These are phyloP conservation scores for Emergomyces africanus DNA, from an alignment of 2,329 filamentous ascomycete genomes.

Conservation along the genomic window DNA sequence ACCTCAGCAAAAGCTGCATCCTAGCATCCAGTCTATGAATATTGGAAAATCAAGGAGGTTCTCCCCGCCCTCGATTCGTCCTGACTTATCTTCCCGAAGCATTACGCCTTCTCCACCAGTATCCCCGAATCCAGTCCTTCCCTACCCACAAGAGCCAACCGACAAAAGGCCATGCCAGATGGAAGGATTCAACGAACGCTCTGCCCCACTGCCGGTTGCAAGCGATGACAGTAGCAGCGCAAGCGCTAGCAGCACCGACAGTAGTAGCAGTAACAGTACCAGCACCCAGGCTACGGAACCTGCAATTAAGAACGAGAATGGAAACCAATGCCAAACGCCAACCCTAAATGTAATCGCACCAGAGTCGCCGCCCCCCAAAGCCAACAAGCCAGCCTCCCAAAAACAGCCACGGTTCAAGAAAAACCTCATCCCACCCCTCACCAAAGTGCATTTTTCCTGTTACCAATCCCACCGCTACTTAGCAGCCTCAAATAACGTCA, in stretches of 20 bases:
- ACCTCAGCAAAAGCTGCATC: neutral
- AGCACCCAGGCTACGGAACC: neutral
- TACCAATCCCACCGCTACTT: conserved; percentile 29
- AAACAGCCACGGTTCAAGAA: neutral
- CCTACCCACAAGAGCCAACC: neutral
- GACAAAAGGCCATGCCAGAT: neutral
- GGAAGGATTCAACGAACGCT: neutral
- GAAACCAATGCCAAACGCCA: neutral
- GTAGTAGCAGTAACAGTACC: neutral
- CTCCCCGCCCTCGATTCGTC: neutral
- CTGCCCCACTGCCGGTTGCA: neutral
- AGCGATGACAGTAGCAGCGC: neutral
- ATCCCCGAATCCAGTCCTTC: neutral
- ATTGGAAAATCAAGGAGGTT: neutral
- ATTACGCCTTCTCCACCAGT: neutral
- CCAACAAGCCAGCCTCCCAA: neutral
- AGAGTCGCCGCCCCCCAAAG: neutral
- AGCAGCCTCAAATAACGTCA: conserved; percentile 23
- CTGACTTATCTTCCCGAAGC: neutral
- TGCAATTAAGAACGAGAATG: neutral
- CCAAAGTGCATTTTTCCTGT: conserved; percentile 25
- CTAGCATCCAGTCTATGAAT: neutral
- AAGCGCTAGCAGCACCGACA: neutral
- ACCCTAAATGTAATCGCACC: neutral
- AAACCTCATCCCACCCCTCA: conserved; percentile 22